Conservation (phyloP, 2,329 filamentous ascomycete species). For the Trichoderma guizhouense region DNA sequence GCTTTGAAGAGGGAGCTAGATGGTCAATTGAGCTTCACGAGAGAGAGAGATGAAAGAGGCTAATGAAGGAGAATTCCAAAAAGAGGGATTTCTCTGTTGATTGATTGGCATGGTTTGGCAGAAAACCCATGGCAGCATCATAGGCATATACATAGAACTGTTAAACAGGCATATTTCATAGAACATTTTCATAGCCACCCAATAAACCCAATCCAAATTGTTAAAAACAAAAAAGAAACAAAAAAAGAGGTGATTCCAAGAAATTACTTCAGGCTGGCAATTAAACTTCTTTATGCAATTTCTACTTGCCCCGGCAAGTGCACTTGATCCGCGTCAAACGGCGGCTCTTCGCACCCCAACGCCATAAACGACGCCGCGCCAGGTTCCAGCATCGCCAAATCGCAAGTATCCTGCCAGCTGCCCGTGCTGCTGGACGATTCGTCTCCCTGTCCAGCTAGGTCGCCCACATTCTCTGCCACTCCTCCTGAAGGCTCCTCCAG, state of each 20-base stretch:
- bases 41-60: neutral
- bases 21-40: neutral
- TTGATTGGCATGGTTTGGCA: neutral
- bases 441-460: neutral
- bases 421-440: conserved; percentile 12
- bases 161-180: conserved; percentile 1
- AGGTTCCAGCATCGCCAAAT: conserved; percentile 12
- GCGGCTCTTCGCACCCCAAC: neutral
- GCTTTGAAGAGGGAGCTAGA: neutral
- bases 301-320: conserved; percentile 13
- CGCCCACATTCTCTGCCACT: neutral
- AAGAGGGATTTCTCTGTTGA: neutral
- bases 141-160: neutral
- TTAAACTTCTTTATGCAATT: neutral
- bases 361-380: conserved; percentile 2
- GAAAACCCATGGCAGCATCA: neutral
- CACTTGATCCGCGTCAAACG: conserved; percentile 15
- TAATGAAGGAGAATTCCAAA: neutral
- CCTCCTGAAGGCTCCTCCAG: conserved; percentile 6
- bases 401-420: conserved; percentile 14
- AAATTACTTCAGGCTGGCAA: neutral
- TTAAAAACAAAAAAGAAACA: neutral
- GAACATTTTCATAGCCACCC: neutral
- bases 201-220: neutral
- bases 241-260: neutral